Evolutionary conservation across 345 rosid genomes (phyloP).

Genomic region (Moricandia moricandioides): DNA sequence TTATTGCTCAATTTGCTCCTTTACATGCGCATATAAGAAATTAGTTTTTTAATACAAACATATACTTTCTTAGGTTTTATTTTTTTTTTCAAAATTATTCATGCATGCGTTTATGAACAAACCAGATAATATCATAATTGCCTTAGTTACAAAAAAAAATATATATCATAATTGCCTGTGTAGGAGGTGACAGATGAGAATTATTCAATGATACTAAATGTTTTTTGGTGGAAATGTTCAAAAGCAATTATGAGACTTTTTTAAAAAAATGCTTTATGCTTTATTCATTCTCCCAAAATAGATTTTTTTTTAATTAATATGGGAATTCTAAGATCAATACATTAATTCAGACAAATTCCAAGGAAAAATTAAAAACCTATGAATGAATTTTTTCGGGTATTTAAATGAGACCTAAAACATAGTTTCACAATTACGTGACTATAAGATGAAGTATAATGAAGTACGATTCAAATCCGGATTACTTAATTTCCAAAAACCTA

Average conservation of each 20-base stretch:
- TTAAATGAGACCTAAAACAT: no score
- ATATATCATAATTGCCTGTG: conserved; percentile 6
- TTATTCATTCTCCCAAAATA: neutral
- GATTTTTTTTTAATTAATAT: no score
- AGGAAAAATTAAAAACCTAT: no score
- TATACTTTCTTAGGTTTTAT: neutral
- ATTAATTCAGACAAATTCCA: no score
- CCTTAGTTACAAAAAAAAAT: no score
- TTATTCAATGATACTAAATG: neutral
- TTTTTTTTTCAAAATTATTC: neutral
- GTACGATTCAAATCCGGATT: no score
- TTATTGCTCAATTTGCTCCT: neutral
- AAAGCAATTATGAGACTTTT: neutral
- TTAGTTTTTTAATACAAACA: neutral
- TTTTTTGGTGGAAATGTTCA: neutral
- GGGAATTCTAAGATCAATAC: no score
- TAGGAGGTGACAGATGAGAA: conserved; percentile 26
- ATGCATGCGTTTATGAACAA: neutral
- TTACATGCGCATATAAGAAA: neutral
- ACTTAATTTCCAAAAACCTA: no score
- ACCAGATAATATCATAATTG: neutral
- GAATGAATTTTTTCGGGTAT: no score
- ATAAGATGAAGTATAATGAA: no score
- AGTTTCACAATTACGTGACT: no score
- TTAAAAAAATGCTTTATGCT: neutral